phyloP scores from a whole-genome alignment of 352 stramenopile species.

The Globisporangium middletonii region DNA sequence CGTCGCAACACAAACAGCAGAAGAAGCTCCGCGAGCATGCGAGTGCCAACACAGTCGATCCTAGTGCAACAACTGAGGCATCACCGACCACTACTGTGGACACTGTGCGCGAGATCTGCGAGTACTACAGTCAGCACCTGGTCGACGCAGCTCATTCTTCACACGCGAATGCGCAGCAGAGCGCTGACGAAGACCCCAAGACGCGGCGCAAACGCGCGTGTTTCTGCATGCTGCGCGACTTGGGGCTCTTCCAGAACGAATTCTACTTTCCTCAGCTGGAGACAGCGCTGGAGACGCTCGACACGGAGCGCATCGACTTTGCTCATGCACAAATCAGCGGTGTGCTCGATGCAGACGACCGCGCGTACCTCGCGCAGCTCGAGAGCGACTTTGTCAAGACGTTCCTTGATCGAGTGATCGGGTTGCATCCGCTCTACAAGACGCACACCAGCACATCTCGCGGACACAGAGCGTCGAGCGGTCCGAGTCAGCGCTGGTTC shows the following conservation, averaged over 20 bases:
- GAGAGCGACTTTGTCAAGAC: constrained; percentile 4
- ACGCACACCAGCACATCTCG: neutral
- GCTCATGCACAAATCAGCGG: constrained; percentile 9
- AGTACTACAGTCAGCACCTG: constrained; percentile 2
- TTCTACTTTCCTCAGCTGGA: constrained; percentile 46
- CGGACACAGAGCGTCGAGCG: neutral
- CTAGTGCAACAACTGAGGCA: neutral
- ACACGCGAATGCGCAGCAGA: neutral
- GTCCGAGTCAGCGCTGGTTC: neutral
- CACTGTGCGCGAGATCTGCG: constrained; percentile 1
- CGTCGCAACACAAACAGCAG: neutral
- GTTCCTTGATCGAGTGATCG: constrained; percentile 7
- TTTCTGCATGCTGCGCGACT: constrained; percentile 43
- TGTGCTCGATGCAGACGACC: neutral
- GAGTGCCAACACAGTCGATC: too few species aligned
- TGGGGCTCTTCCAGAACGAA: constrained; percentile 48
- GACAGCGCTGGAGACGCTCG: constrained; percentile 17
- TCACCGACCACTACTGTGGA: neutral
- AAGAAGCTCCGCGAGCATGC: too few species aligned
- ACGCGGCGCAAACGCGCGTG: constrained; percentile 11
- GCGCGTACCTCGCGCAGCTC: constrained; percentile 1
- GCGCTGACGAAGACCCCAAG: neutral
- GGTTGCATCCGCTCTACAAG: constrained; percentile 10
- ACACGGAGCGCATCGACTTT: constrained; percentile 6
- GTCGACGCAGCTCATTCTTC: neutral